Percentiles rank a stretch among this genome's conserved stretches.
phyloP scores from a whole-genome alignment of 257 asterid genomes.

The Scutellaria barbata region DNA sequence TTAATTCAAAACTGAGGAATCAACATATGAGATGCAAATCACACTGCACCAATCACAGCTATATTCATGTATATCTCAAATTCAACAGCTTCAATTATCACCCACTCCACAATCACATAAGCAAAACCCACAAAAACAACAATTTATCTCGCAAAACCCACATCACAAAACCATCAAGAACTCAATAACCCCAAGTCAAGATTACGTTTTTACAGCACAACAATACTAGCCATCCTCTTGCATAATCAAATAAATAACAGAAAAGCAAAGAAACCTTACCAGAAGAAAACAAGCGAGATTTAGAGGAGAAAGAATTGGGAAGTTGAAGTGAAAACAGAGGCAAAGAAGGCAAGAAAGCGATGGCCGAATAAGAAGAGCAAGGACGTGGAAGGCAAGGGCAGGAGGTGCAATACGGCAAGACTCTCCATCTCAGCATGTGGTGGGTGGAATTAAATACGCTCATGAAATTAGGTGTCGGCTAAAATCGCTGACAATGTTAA shows the following conservation, averaged over 20 bases:
- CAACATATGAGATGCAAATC: background rate
- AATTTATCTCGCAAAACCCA: conserved; percentile 12
- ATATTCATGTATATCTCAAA: background rate
- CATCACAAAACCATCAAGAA: conserved; percentile 12
- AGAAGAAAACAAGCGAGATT: conserved; percentile 46
- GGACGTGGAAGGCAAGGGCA: conserved; percentile 20
- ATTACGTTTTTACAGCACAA: conserved; percentile 17
- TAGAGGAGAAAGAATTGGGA: conserved; percentile 35
- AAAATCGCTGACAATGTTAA: conserved; percentile 3
- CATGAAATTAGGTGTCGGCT: conserved; percentile 53
- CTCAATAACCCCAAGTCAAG: conserved; percentile 16
- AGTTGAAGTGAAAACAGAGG: conserved; percentile 29
- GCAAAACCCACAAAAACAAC: conserved; percentile 26
- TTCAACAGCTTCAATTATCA: conserved; percentile 21
- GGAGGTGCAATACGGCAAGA: conserved; percentile 26
- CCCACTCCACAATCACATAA: conserved; percentile 7
- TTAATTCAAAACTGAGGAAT: conserved; percentile 1
- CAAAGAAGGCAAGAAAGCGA: conserved; percentile 33
- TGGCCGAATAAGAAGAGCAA: conserved; percentile 28
- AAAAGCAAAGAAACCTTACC: conserved; percentile 44
- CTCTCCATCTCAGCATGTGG: conserved; percentile 37
- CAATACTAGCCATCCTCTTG: conserved; percentile 10
- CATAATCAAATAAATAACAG: background rate
- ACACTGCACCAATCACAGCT: conserved; percentile 1
- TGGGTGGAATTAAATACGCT: conserved; percentile 52